A percentile compares a stretch with the other conserved stretches of the same genome.
phyloP scores from a whole-genome alignment of 2,329 filamentous ascomycete species.

The Pleoardoris graminearum region DNA sequence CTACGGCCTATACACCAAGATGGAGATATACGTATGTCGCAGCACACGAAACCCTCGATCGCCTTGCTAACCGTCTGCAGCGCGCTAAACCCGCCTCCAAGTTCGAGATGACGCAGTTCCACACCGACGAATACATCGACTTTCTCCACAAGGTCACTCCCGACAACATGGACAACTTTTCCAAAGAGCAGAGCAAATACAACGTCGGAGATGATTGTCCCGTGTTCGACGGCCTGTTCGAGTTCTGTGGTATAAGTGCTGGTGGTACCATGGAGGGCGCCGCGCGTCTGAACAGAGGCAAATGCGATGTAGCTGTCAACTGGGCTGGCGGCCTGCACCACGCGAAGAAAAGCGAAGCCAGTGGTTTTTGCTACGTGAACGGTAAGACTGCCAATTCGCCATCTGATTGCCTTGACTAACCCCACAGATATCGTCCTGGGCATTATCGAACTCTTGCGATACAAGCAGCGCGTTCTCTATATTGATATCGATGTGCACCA shows the following conservation, averaged over 20 bases:
- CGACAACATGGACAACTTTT: slow-evolving; percentile 95
- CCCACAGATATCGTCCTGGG: slow-evolving; percentile 85
- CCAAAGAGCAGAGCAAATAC: slow-evolving; percentile 82
- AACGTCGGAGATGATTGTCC: slow-evolving; percentile 68
- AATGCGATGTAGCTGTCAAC: slow-evolving; percentile 67
- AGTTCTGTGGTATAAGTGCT: slow-evolving; percentile 71
- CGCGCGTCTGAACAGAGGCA: slow-evolving; percentile 67
- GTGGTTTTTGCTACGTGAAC: slow-evolving; percentile 98
- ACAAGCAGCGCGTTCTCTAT: slow-evolving; percentile 84
- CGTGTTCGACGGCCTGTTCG: slow-evolving; percentile 71
- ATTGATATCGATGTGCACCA: slow-evolving; percentile 95
- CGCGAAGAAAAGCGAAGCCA: slow-evolving; percentile 90
- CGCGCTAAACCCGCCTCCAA: slow-evolving; percentile 59
- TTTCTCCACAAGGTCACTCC: slow-evolving; percentile 86
- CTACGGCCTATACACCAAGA: slow-evolving; percentile 72
- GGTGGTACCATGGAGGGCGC: slow-evolving; percentile 73
- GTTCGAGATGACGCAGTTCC: slow-evolving; percentile 74
- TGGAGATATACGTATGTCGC: slow-evolving; percentile 67
- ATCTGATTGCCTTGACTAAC: not conserved
- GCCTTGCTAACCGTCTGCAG: slow-evolving; percentile 27
- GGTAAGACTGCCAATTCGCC: slow-evolving; percentile 24
- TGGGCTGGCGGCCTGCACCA: slow-evolving; percentile 96
- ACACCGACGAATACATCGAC: slow-evolving; percentile 73
- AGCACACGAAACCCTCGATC: not conserved
- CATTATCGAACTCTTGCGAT: slow-evolving; percentile 84